A percentile compares a stretch with the other conserved stretches of the same genome.
Conservation (phyloP, 257 asterid genomes). For the Plantago major region DNA sequence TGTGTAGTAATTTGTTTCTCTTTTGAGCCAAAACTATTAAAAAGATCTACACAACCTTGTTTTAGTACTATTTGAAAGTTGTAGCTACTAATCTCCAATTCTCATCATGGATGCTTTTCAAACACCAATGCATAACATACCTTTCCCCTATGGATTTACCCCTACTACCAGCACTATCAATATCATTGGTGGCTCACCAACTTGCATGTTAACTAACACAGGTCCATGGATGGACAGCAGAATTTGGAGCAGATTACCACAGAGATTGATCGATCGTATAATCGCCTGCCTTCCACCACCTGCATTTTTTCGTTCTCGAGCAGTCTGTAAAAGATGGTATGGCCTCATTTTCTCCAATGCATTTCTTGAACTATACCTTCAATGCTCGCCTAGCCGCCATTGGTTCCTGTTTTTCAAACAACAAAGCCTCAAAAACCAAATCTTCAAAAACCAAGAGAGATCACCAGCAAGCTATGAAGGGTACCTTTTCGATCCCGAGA, state of each 20-base stretch:
- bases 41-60: no score
- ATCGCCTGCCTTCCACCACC: constrained; percentile 82
- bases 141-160: constrained; percentile 42
- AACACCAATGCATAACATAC: constrained; percentile 31
- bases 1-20: not conserved
- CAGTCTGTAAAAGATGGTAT: constrained; percentile 87
- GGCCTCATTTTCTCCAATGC: constrained; percentile 54
- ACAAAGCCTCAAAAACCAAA: constrained; percentile 36
- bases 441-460: constrained; percentile 27
- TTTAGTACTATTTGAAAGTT: no score
- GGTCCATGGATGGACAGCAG: constrained; percentile 69
- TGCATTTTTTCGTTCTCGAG: constrained; percentile 72
- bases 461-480: constrained; percentile 36
- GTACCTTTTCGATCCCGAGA: constrained; percentile 64
- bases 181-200: constrained; percentile 13
- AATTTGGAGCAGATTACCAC: constrained; percentile 84
- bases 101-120: constrained; percentile 62
- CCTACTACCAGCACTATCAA: constrained; percentile 11
- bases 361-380: constrained; percentile 68
- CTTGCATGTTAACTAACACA: constrained; percentile 1
- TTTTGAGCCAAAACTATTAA: not conserved
- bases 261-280: constrained; percentile 61
- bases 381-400: constrained; percentile 46
- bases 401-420: constrained; percentile 85
- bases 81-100: not conserved